Evolutionary conservation across 208 protist genomes (phyloP), one percentile per base, ranked within the genome.

Genomic region (Trypanosoma grayi): DNA sequence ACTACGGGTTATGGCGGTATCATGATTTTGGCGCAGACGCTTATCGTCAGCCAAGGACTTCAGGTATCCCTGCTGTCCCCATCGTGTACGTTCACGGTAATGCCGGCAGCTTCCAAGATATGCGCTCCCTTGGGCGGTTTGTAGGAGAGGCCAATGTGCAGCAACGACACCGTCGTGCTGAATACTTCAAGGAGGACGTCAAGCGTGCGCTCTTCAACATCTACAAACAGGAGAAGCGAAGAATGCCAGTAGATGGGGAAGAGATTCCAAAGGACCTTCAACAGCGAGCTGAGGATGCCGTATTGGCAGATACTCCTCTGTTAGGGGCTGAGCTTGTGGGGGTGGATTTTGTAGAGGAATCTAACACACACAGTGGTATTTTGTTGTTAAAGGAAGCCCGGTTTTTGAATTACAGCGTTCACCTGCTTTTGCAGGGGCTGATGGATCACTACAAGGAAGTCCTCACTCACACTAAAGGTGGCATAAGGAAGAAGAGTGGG

Each of bases 81-180:
- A 59, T 83, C 33, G 1, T 93, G 9, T 93, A 93, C 61, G 73
- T 93, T 34, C 86, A 90, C 53, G 86, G 86, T 30, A 93, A 93
- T 71, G 86, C 66, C 36, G 86, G 86, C 20, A 87, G 83, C 40
- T 93, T 81, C 75, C 73, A 67, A 56, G 85, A 83, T 52, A 80
- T 85, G 28, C 77, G 83, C 33, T 93, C 74, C 7, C 41, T 90
- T 11, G 83, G 81, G 6, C 81, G 83, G 45, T 86, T 87, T 70
- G 53, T 93, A 24, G 79, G 78, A 41, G 78, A 90, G 55, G 47
- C 75, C 0, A 86, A 85, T 55, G 65, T 77, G 13, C 70, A 73
- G 4, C 67, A 70, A 25, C 85, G 81, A 30, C 60, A 57, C 37
- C 41, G 43, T 10, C 51, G 56, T 13, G 37, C 76, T 46, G 44